Evolutionary conservation across 2,329 filamentous ascomycete species (phyloP).

Genomic region (Dactylellina cionopaga): DNA sequence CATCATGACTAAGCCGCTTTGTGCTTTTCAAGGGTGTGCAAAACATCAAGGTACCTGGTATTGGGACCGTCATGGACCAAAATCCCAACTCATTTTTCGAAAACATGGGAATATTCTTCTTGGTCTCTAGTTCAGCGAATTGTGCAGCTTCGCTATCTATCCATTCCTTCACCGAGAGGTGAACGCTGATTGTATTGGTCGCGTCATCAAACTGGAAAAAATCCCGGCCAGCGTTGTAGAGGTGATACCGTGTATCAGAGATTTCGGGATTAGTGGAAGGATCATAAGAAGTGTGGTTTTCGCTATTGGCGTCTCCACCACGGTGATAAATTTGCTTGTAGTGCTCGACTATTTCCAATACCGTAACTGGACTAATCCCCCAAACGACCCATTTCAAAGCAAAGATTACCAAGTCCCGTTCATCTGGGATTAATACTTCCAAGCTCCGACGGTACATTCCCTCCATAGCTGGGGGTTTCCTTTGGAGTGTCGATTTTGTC

Average conservation of each 20-base stretch:
- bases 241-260: constrained; percentile 20
- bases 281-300: neutral
- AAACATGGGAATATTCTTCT: neutral
- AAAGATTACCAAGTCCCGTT: constrained; percentile 2
- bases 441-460: constrained; percentile 13
- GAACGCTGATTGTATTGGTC: constrained; percentile 3
- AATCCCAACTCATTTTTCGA: neutral
- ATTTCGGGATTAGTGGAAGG: constrained; percentile 21
- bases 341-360: constrained; percentile 16
- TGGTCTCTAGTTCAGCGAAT: neutral
- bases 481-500: neutral
- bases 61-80: neutral
- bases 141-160: constrained; percentile 10
- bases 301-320: too few species aligned
- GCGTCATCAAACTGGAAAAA: constrained; percentile 22
- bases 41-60: constrained; percentile 6
- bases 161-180: constrained; percentile 19
- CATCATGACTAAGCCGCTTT: too few species aligned
- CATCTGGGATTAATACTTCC: constrained; percentile 11
- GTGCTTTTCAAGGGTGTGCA: too few species aligned
- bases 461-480: constrained; percentile 13
- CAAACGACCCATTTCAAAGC: constrained; percentile 16
- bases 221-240: constrained; percentile 7
- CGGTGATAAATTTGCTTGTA: constrained; percentile 18
- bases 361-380: neutral